Evolutionary conservation across 331 rosid genomes (phyloP).

Genomic region (Spiraea crenata): DNA sequence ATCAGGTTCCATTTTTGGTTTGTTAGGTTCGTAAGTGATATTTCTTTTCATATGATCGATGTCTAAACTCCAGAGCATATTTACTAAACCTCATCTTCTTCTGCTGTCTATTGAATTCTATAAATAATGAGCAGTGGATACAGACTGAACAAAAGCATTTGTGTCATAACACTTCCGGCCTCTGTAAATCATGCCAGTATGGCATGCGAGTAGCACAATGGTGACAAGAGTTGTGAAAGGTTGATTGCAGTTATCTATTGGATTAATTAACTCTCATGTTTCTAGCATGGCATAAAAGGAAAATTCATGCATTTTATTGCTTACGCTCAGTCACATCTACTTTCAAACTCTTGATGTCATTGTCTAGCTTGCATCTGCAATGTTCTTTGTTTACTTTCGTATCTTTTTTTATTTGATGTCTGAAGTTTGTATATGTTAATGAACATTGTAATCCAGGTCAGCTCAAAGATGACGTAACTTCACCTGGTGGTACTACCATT

Average conservation of each 20-base stretch:
- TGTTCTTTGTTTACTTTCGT: too few relatives aligned
- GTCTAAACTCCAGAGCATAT: not conserved
- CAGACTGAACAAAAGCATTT: not conserved
- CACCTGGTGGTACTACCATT: slow-evolving; percentile 94
- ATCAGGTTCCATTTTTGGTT: too few relatives aligned
- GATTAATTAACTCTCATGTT: not conserved
- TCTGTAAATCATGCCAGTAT: not conserved
- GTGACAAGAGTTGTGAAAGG: not conserved
- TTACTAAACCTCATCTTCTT: not conserved
- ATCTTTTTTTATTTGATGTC: too few relatives aligned
- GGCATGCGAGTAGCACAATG: not conserved
- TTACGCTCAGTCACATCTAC: not conserved
- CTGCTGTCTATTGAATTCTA: not conserved
- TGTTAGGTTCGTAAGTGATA: too few relatives aligned
- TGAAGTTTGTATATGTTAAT: not conserved
- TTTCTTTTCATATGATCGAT: too few relatives aligned
- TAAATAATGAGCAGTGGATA: too few relatives aligned
- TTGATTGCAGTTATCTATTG: not conserved
- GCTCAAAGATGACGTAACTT: slow-evolving; percentile 88
- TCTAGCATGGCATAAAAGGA: not conserved
- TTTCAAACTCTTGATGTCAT: not conserved
- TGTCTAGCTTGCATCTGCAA: too few relatives aligned
- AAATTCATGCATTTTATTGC: not conserved
- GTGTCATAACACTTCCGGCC: not conserved
- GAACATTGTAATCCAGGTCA: slow-evolving; percentile 55